Conservation (phyloP, 2,329 filamentous ascomycete species). For the Alternaria triticimaculans region DNA sequence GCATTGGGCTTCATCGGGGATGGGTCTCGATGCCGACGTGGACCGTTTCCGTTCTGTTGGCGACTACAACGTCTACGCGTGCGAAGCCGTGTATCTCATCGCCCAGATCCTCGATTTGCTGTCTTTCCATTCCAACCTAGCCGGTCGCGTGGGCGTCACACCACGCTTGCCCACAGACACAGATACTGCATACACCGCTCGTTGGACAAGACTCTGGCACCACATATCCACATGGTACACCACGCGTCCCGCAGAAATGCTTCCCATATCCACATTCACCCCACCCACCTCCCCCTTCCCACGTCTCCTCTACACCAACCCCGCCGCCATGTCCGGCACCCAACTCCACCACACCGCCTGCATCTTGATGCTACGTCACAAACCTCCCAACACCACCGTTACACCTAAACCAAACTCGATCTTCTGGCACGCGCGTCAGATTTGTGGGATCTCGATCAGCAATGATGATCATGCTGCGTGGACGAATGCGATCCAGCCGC, state of each 20-base stretch:
- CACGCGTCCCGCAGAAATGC: constrained; percentile 33
- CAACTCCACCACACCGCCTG: constrained; percentile 25
- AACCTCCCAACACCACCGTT: constrained; percentile 30
- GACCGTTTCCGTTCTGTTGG: constrained; percentile 47
- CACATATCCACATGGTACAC: constrained; percentile 43
- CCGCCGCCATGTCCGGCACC: constrained; percentile 23
- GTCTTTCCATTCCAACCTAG: constrained; percentile 22
- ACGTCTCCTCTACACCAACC: constrained; percentile 20
- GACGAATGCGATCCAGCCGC: constrained; percentile 56
- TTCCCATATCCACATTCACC: constrained; percentile 10
- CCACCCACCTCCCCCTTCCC: constrained; percentile 15
- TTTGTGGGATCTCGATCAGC: constrained; percentile 55
- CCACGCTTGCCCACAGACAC: background rate
- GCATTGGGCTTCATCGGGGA: constrained; percentile 55
- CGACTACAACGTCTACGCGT: constrained; percentile 63
- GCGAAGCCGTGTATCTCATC: constrained; percentile 65
- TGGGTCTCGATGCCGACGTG: constrained; percentile 47
- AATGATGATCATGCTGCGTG: constrained; percentile 55
- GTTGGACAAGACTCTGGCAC: constrained; percentile 43
- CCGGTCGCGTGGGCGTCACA: constrained; percentile 23
- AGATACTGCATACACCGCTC: background rate
- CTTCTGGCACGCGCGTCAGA: constrained; percentile 57
- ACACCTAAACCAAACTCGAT: constrained; percentile 37
- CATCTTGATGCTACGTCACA: constrained; percentile 23
- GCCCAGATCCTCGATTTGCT: constrained; percentile 53